phyloP scores from a whole-genome alignment of 306 rosid species.

The Trichosanthes cucumerina region DNA sequence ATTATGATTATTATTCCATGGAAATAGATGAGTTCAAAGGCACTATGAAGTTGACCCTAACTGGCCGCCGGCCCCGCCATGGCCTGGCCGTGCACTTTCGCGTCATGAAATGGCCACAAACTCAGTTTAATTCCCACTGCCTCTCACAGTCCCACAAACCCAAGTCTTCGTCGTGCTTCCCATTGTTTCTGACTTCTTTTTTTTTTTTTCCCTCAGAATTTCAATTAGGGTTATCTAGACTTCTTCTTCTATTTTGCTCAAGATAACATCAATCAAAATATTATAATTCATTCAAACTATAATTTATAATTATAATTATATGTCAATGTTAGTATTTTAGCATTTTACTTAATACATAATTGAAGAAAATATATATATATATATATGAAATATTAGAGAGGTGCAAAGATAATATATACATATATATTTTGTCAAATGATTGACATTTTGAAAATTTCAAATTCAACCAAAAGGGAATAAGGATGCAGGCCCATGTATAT shows the following conservation, averaged over 20 bases:
- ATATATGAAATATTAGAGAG: background rate
- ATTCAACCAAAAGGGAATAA: background rate
- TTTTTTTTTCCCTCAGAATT: background rate
- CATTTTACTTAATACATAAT: constrained; percentile 1
- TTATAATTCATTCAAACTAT: background rate
- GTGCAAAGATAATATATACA: background rate
- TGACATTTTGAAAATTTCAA: background rate
- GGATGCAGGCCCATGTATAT: background rate
- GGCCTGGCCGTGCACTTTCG: background rate
- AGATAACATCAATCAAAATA: background rate
- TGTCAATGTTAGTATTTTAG: constrained; percentile 3
- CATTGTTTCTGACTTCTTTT: background rate
- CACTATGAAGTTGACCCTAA: background rate
- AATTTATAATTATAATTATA: background rate
- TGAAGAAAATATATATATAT: background rate
- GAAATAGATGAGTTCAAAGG: background rate
- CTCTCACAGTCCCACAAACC: background rate
- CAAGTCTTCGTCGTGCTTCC: background rate
- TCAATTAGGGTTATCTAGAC: background rate
- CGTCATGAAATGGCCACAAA: background rate
- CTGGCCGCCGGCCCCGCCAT: background rate
- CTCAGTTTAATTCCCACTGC: background rate
- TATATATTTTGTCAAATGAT: background rate
- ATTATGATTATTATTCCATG: background rate
- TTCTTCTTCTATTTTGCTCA: background rate